These are phyloP conservation scores for Coniosporium tulheliwenetii DNA, from an alignment of 2,329 filamentous ascomycete genomes.

Conservation along the genomic window DNA sequence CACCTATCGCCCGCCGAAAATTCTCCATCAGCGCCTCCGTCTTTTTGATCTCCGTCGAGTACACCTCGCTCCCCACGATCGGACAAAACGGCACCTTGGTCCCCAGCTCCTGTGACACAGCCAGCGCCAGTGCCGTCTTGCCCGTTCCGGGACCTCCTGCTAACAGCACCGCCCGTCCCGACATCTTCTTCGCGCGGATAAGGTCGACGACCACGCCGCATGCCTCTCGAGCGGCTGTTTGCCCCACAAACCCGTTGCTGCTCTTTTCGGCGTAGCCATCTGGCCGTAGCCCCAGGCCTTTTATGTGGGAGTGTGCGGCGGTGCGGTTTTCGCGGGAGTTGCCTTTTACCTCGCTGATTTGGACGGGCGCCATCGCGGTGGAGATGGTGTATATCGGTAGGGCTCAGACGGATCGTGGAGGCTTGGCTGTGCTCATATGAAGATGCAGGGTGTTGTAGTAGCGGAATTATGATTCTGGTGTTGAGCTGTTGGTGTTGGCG, in stretches of 20 bases:
- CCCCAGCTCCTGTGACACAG: slow-evolving; percentile 90
- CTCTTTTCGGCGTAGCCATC: slow-evolving; percentile 77
- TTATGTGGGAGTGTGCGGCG: slow-evolving; percentile 95
- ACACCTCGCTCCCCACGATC: slow-evolving; percentile 95
- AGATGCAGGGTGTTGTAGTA: too few species aligned
- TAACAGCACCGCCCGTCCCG: slow-evolving; percentile 79
- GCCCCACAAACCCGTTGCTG: slow-evolving; percentile 76
- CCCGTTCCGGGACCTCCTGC: slow-evolving; percentile 91
- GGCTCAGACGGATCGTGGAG: too few species aligned
- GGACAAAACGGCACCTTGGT: slow-evolving; percentile 98
- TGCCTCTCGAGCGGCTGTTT: slow-evolving; percentile 80
- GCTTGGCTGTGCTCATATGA: too few species aligned
- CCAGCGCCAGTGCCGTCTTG: slow-evolving; percentile 90
- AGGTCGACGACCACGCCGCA: slow-evolving; percentile 92
- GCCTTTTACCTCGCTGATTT: slow-evolving; percentile 89
- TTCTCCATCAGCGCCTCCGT: slow-evolving; percentile 99
- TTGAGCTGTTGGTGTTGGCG: too few species aligned
- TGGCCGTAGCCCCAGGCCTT: slow-evolving; percentile 70
- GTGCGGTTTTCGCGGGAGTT: slow-evolving; percentile 92
- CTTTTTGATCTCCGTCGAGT: slow-evolving; percentile 98
- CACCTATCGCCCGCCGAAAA: slow-evolving; percentile 88
- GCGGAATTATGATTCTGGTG: too few species aligned
- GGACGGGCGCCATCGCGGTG: slow-evolving; percentile 35
- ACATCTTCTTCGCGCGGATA: slow-evolving; percentile 95
- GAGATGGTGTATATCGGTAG: too few species aligned